Evolutionary conservation across 176 grass and related monocot genomes (phyloP).

Genomic region (Triticum turgidum): DNA sequence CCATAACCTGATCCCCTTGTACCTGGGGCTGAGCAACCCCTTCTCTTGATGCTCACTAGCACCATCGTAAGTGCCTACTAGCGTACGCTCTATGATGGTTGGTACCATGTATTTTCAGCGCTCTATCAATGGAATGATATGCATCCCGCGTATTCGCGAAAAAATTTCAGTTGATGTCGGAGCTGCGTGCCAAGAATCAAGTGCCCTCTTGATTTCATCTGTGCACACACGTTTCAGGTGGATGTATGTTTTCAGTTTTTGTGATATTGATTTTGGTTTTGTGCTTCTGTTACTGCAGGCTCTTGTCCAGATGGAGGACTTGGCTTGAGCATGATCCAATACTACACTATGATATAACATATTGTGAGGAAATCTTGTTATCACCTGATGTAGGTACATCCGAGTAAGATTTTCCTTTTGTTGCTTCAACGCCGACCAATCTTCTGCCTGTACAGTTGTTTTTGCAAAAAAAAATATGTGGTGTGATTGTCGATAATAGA

Average conservation of each 20-base stretch:
- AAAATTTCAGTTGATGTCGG: not conserved
- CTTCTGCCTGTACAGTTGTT: not conserved
- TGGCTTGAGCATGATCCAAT: conserved; percentile 69
- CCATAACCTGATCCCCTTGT: no score
- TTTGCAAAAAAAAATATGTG: not conserved
- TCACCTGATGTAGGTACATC: not conserved
- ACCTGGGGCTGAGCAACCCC: no score
- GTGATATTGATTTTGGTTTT: not conserved
- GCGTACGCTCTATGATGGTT: no score
- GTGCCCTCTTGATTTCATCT: conserved; percentile 23
- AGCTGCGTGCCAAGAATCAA: conserved; percentile 41
- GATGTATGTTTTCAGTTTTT: not conserved
- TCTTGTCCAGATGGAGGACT: conserved; percentile 91
- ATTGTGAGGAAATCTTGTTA: conserved; percentile 57
- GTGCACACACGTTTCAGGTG: not conserved
- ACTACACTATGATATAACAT: conserved; percentile 82
- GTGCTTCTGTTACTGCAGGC: conserved; percentile 41
- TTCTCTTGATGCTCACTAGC: no score
- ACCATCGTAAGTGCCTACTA: no score
- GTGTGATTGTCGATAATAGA: not conserved
- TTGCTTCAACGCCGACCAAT: not conserved
- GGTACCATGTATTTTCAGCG: no score
- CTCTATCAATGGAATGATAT: no score
- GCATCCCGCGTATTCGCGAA: no score
- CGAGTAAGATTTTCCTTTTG: not conserved